These are phyloP conservation scores for Arthrinium phaeospermum DNA, from an alignment of 2,329 filamentous ascomycete genomes.

Conservation along the genomic window DNA sequence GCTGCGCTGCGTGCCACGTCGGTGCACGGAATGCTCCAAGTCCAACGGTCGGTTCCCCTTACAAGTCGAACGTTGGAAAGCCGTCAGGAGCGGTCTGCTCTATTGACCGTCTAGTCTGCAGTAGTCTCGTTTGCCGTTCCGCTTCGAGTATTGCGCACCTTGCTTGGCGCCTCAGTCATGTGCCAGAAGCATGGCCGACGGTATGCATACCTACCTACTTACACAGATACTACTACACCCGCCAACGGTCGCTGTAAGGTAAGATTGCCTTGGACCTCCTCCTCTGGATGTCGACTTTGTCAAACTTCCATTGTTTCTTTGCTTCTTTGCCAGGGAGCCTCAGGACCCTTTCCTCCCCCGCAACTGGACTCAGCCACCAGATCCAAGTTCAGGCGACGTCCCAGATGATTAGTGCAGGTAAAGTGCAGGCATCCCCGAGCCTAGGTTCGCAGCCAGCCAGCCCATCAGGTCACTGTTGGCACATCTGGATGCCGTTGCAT, in stretches of 20 bases:
- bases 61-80: background rate
- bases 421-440: background rate
- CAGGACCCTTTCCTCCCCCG: slow-evolving; percentile 3
- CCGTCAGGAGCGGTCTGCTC: background rate
- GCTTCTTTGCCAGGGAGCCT: slow-evolving; percentile 14
- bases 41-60: background rate
- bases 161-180: background rate
- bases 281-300: slow-evolving; percentile 2
- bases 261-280: background rate
- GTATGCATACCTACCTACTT: too few species aligned
- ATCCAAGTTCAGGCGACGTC: background rate
- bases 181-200: background rate
- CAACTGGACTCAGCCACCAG: slow-evolving; percentile 5
- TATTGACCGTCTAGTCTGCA: background rate
- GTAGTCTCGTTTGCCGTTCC: slow-evolving; percentile 5
- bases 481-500: slow-evolving; percentile 7
- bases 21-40: background rate
- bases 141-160: slow-evolving; percentile 3
- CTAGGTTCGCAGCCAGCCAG: background rate
- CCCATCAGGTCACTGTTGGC: background rate
- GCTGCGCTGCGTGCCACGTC: background rate
- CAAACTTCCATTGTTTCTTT: slow-evolving; percentile 13
- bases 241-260: slow-evolving; percentile 1
- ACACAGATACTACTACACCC: background rate
- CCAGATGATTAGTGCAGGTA: background rate